Base-by-base conservation (phyloP, 805 yeast species). In the Ogataea chonburiensis region DNA sequence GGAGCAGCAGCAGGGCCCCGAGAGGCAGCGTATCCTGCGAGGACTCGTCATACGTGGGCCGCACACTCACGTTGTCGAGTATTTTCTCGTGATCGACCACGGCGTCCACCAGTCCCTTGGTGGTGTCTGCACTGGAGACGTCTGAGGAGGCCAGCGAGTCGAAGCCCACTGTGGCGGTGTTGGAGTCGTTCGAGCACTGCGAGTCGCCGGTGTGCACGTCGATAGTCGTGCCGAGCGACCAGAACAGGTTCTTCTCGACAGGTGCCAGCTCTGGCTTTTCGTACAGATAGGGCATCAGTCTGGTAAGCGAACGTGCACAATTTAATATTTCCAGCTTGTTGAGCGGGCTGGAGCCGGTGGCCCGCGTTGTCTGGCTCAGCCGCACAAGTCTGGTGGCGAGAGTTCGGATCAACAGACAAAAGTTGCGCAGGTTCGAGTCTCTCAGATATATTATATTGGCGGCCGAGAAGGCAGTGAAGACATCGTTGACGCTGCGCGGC, bases 221-320 rank as follows among this genome's bases (percentile, higher is more conserved):
- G 14, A 40, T 18, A 17, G 51, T 28, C 24, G 37, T 38, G 38
- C 38, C 43, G 4, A 45, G 35, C 33, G 68, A 60, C 84, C 82
- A 70, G 54, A 78, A 68, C 7, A 72, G 47, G 6, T 51, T 51
- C 24, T 49, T 47, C 33, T 56, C 63, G 50, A 58, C 60, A 9
- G 60, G 60, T 35, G 50, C 64, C 47, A 49, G 62, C 17, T 52
- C 61, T 30, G 45, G 65, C 8, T 63, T 53, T 58, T 88, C 95
- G 50, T 73, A 84, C 5, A 81, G 53, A 30, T 76, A 71, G 0
- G 96, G 96, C 14, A 84, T 44, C 3, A 84, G 36, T 42, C 77
- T 73, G 3, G 86, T 75, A 25, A 89, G 58, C 4, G 83, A 56
- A 23, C 96, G 69, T 5, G 81, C 49, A 49, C 86, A 78, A 41